Conservation (phyloP, 2,329 filamentous ascomycete species). For the Leptographium lundbergii region DNA sequence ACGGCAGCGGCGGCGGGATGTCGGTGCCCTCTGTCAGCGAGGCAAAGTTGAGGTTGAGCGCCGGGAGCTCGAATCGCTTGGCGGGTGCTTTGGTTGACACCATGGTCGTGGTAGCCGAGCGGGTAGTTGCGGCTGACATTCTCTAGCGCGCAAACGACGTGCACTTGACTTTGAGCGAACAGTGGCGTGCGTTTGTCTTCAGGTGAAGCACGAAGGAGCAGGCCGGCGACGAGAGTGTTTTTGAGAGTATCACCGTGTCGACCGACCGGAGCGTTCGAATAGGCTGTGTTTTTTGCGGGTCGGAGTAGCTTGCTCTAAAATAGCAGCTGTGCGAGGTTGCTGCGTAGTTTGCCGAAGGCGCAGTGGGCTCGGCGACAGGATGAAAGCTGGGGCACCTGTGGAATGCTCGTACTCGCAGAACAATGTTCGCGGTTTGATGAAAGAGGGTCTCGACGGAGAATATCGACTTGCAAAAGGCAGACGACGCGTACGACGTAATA, state of each 20-base stretch:
- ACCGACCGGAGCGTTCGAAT: not conserved
- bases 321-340: not conserved
- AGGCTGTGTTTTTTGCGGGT: not conserved
- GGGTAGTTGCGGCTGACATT: slow-evolving; percentile 16
- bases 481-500: slow-evolving; percentile 1
- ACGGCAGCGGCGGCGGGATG: slow-evolving; percentile 46
- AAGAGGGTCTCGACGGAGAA: not conserved
- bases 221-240: too few species aligned
- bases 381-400: not conserved
- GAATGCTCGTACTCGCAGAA: not conserved
- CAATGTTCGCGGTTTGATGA: not conserved
- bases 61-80: slow-evolving; percentile 41
- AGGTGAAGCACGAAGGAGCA: not conserved
- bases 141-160: not conserved
- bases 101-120: slow-evolving; percentile 10
- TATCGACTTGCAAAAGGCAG: not conserved
- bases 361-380: not conserved
- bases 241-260: not conserved
- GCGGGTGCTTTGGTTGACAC: not conserved
- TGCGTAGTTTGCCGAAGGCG: not conserved
- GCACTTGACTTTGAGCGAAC: not conserved
- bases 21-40: slow-evolving; percentile 48
- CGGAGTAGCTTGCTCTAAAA: not conserved
- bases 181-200: not conserved
- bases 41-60: slow-evolving; percentile 44